Evolutionary conservation across 805 yeast species (phyloP).

Genomic region (Ogataea allantospora): DNA sequence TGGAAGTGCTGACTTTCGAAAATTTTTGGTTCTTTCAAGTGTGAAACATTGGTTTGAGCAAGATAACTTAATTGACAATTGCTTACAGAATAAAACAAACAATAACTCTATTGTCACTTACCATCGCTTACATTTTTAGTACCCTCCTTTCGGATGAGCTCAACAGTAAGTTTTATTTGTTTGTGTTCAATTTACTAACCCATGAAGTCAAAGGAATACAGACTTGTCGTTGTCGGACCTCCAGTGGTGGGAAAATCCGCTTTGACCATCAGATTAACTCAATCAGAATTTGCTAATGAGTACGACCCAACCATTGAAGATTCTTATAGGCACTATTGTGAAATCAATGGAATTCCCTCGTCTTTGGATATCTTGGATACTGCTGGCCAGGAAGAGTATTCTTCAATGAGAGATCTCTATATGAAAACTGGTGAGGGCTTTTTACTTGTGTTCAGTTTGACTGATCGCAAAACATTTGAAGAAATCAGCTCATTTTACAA

Average conservation of each 20-base stretch:
- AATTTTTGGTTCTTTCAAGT: background rate
- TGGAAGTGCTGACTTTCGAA: background rate
- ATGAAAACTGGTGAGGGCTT: constrained; percentile 97
- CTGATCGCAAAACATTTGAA: constrained; percentile 80
- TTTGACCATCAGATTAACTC: constrained; percentile 89
- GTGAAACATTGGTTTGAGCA: background rate
- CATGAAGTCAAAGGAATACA: constrained; percentile 58
- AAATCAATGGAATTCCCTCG: constrained; percentile 74
- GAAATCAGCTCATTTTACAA: constrained; percentile 71
- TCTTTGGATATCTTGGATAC: constrained; percentile 90
- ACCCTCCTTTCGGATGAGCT: constrained; percentile 1
- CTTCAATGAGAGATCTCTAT: constrained; percentile 90
- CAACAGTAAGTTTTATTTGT: constrained; percentile 7
- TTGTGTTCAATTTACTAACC: background rate
- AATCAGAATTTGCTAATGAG: constrained; percentile 93
- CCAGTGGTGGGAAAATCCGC: constrained; percentile 99
- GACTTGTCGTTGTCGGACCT: constrained; percentile 95
- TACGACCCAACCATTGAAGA: constrained; percentile 98
- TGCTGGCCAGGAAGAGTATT: constrained; percentile 97
- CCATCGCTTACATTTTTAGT: background rate
- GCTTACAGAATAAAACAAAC: background rate
- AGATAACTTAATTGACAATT: background rate
- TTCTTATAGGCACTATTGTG: constrained; percentile 83
- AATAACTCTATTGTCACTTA: background rate
- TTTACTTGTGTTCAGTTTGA: constrained; percentile 82